These are phyloP conservation scores for Takashimella tepidaria DNA, from an alignment of 1,284 basidiomycete genomes.

Conservation along the genomic window DNA sequence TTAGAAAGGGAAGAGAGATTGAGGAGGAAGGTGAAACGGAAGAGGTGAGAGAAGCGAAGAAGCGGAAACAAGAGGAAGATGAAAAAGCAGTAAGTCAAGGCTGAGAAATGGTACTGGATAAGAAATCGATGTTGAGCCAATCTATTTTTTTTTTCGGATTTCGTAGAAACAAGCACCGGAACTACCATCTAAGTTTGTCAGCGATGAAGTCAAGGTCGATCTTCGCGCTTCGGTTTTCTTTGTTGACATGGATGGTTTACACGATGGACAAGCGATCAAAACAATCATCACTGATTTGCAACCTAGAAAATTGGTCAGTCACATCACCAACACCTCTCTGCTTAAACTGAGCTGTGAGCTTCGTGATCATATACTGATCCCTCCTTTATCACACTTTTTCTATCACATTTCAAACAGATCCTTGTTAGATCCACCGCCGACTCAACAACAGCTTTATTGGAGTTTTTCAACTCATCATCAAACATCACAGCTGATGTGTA, in stretches of 20 bases:
- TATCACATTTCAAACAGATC: conserved; percentile 59
- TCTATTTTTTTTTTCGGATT: too few relatives aligned
- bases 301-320: conserved; percentile 84
- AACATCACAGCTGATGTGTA: conserved; percentile 87
- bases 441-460: conserved; percentile 66
- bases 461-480: conserved; percentile 72
- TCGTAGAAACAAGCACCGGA: conserved; percentile 59
- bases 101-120: neutral
- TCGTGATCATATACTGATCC: neutral
- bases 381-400: neutral
- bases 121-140: too few relatives aligned
- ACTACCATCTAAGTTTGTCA: conserved; percentile 85
- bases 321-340: too few relatives aligned
- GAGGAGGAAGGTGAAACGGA: conserved; percentile 82
- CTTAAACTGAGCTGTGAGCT: too few relatives aligned
- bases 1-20: conserved; percentile 77
- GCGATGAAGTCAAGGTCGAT: conserved; percentile 66
- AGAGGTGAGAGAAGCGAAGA: conserved; percentile 68
- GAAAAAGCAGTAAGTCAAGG: conserved; percentile 62
- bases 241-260: conserved; percentile 91
- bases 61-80: conserved; percentile 66
- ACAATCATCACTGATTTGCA: conserved; percentile 95
- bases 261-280: conserved; percentile 93
- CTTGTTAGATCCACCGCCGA: conserved; percentile 70
- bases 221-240: conserved; percentile 80